Base-by-base conservation (phyloP, 2,329 filamentous ascomycete genomes). In the Aspergillus quadricinctus region DNA sequence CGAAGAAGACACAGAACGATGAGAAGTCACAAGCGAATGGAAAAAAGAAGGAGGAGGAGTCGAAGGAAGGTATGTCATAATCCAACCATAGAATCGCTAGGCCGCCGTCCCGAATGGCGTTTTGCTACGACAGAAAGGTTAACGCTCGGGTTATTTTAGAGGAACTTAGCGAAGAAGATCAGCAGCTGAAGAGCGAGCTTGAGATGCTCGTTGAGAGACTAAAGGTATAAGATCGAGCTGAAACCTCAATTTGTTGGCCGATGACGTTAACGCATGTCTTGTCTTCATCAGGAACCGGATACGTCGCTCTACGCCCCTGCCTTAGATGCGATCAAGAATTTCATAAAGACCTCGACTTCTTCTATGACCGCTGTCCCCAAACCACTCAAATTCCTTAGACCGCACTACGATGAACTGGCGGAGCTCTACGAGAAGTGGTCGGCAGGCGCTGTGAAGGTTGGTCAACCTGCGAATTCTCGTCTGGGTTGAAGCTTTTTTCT, bases 351-450 rank as follows among this genome's bases (percentile, higher is more conserved):
- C 55, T 96, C 94, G 58, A 99, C 94, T 64, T 97, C 92, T 57
- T 99, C 95, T 48, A 99, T 99, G 94, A 99, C 94, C 50, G 94
- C 94, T 58, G 94, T 99, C 60, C 94, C 95, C 25, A 99, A 99
- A 78, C 94, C 94, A 35, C 83, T 99, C 68, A 99, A 99, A 78
- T 99, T 99, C 75, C 84, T 99, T 62, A 86, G 94, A 79, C 94
- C 93, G 65, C 93, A 99, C 77, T 99, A 97, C 79, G 89, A 95
- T 77, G 86, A 88, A 56, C 82, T 99, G 71, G 88, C 88, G 61
- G 89, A 89, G 74, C 80, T 92, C 28, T 96, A 97, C 79, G 92
- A 96, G 58, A 84, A 88, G 73, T 99, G 95, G 94, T 83, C 88
- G 3, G 83, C 83, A 55, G 86, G 91, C 62, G 85, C 91, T 52